These are phyloP conservation scores for Pezicula radicicola DNA, from an alignment of 2,329 filamentous ascomycete species.

Conservation along the genomic window DNA sequence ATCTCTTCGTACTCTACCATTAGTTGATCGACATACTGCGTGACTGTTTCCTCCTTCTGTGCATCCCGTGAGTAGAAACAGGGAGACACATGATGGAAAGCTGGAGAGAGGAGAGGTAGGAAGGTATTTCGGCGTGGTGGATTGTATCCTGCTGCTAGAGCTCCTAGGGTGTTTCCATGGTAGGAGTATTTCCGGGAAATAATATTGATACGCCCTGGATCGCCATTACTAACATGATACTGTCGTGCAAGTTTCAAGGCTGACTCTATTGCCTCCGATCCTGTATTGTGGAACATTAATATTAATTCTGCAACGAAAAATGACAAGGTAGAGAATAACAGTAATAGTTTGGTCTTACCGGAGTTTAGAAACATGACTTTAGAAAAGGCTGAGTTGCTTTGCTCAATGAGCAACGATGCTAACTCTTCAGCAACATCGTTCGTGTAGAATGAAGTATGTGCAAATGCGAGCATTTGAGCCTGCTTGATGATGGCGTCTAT, in stretches of 20 bases:
- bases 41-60: conserved; percentile 41
- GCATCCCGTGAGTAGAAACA: conserved; percentile 60
- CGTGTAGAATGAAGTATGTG: background rate
- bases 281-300: conserved; percentile 16
- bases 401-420: background rate
- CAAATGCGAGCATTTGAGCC: background rate
- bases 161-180: conserved; percentile 62
- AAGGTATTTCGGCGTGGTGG: conserved; percentile 50
- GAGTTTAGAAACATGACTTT: conserved; percentile 47
- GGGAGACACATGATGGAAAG: conserved; percentile 51
- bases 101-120: conserved; percentile 48
- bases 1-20: conserved; percentile 55
- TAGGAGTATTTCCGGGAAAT: conserved; percentile 62
- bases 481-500: conserved; percentile 45
- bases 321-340: background rate
- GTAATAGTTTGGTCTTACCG: background rate
- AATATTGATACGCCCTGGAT: conserved; percentile 36
- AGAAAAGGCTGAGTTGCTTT: background rate
- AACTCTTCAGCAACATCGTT: background rate
- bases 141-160: conserved; percentile 54
- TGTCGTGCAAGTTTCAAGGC: conserved; percentile 63
- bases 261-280: conserved; percentile 65
- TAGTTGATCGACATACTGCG: conserved; percentile 50
- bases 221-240: conserved; percentile 1
- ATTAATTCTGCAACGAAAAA: background rate